Evolutionary conservation across 179 eudicot species (phyloP), one percentile per base, ranked within the genome.

Genomic region (Silene noctiflora): DNA sequence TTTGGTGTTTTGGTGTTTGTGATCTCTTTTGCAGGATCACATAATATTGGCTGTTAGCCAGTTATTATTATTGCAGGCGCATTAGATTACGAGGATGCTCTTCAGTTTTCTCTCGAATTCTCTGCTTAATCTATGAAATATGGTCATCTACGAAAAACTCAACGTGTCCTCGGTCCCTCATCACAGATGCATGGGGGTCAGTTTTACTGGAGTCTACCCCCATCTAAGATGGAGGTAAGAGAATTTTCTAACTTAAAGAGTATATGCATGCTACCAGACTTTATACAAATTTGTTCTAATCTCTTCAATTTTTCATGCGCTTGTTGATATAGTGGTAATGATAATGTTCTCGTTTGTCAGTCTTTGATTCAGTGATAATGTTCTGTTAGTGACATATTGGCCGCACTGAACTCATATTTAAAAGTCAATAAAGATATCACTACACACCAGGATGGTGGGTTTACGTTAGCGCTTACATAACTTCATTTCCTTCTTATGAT

Each of bases 401-500:
- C 46, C 46, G 8, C 25, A 46, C 33, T 59, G 39, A 31, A 75
- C 31, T 17, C n/a, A 29, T 61, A 39, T 12, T 11, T 14, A 14
- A 75, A 46, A 53, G 53, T 67, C 74, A 60, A 17, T 29, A 46
- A 79, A 75, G 63, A 70, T 62, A 61, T 53, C 6, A n/a, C 62
- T 62, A 62, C 35, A 51, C 19, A 11, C 4, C 13, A 51, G 13
- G 27, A 60, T 14, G 61, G 8, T 66, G 46, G 66, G 44, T 25
- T 67, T 73, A 68, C 67, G 72, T 75, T 51, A 55, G 64, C 64
- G 63, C 71, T 55, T 65, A 53, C 27, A 60, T 70, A 59, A 7
- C 35, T 14, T 39, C 46, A 7, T 22, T 6, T 10, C 24, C 24
- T 33, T 33, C 24, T 33, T 33, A 5, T 61, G 19, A 39, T 39